Percentiles rank a stretch among this genome's conserved stretches.
phyloP scores from a whole-genome alignment of 306 rosid genomes.

The Glycine tomentella region DNA sequence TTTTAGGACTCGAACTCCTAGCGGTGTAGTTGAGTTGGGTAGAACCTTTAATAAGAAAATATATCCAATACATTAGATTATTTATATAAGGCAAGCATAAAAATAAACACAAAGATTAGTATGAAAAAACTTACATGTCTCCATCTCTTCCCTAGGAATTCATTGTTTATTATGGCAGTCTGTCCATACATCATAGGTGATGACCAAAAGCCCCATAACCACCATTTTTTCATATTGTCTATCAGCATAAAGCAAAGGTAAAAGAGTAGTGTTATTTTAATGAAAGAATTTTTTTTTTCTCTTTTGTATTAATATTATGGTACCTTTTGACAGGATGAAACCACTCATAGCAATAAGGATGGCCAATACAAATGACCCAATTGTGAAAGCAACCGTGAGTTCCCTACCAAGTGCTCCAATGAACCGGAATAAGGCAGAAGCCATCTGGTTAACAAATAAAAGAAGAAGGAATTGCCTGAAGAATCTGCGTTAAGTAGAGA shows the following conservation, averaged over 20 bases:
- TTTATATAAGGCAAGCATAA: neutral
- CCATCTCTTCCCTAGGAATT: slow-evolving; percentile 53
- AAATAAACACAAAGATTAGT: slow-evolving; percentile 4
- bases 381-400: slow-evolving; percentile 51
- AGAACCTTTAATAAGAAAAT: slow-evolving; percentile 48
- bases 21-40: slow-evolving; percentile 47
- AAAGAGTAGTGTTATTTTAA: neutral
- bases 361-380: slow-evolving; percentile 47
- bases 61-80: slow-evolving; percentile 23
- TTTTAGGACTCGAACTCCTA: slow-evolving; percentile 55
- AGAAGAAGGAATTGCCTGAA: slow-evolving; percentile 62
- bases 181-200: slow-evolving; percentile 58
- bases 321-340: slow-evolving; percentile 64
- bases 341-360: slow-evolving; percentile 58
- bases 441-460: slow-evolving; percentile 57
- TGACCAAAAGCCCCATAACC: slow-evolving; percentile 58
- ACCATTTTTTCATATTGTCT: slow-evolving; percentile 51
- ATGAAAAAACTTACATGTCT: slow-evolving; percentile 42
- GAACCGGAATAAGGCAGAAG: slow-evolving; percentile 53
- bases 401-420: slow-evolving; percentile 62
- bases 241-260: neutral
- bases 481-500: slow-evolving; percentile 46
- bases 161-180: slow-evolving; percentile 53
- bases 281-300: neutral
- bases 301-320: neutral